These are phyloP conservation scores for Logfia minima DNA, from an alignment of 129 eudicot species.

Conservation along the genomic window DNA sequence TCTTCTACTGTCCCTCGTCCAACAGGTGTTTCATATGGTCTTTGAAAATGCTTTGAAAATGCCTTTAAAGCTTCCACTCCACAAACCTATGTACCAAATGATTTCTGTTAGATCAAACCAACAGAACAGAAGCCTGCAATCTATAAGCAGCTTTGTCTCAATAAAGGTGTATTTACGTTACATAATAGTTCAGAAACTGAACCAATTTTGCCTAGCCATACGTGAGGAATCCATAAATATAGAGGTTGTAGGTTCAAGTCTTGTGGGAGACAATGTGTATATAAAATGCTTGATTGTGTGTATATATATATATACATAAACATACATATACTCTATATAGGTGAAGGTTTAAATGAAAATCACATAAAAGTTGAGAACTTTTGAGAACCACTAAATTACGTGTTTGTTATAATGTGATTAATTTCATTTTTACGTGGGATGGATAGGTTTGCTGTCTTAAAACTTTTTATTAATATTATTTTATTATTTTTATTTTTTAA, in stretches of 20 bases:
- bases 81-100: constrained; percentile 51
- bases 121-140: neutral
- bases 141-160: neutral
- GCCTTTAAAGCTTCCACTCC: constrained; percentile 77
- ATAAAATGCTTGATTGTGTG: too few relatives aligned
- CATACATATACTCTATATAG: too few relatives aligned
- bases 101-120: neutral
- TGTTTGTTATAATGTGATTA: too few relatives aligned
- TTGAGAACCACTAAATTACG: too few relatives aligned
- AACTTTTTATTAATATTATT: neutral
- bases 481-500: neutral
- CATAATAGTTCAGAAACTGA: neutral
- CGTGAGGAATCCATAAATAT: too few relatives aligned
- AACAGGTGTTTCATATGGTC: constrained; percentile 54
- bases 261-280: neutral
- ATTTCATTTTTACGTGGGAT: too few relatives aligned
- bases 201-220: too few relatives aligned
- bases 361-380: too few relatives aligned
- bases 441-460: neutral
- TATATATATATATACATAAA: too few relatives aligned
- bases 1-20: constrained; percentile 63
- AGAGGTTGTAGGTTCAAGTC: too few relatives aligned
- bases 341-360: too few relatives aligned
- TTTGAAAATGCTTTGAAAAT: constrained; percentile 57
- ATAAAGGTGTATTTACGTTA: neutral